Percentiles rank a stretch among this genome's conserved stretches.
Conservation (phyloP, 495 filamentous ascomycete genomes). For the Parmelia sp. region DNA sequence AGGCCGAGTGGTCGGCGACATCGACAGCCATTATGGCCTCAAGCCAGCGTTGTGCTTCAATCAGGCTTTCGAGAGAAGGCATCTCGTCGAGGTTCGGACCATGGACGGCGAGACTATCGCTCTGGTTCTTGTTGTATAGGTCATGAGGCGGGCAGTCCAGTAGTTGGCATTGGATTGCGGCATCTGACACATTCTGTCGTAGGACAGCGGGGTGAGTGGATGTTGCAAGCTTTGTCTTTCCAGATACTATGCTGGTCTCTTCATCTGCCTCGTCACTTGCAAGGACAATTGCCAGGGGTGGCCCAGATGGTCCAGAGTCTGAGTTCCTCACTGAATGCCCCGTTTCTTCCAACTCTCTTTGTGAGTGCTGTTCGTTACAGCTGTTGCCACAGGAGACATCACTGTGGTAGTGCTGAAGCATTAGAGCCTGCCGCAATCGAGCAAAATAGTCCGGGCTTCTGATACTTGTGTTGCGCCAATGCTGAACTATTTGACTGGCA, state of each 20-base stretch:
- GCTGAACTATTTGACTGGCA: not conserved
- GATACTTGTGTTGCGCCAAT: not conserved
- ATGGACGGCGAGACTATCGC: not conserved
- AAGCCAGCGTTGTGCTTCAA: not conserved
- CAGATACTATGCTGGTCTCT: not conserved
- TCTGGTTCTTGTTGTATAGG: not conserved
- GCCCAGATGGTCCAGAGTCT: not conserved
- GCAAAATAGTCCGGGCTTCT: slow-evolving; percentile 7
- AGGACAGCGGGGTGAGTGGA: not conserved
- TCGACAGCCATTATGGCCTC: not conserved
- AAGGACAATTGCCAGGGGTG: not conserved
- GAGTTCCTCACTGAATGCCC: not conserved
- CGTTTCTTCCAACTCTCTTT: not conserved
- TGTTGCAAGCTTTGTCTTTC: not conserved
- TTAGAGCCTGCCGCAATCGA: not conserved
- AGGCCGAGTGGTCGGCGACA: not conserved
- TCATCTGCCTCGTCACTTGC: not conserved
- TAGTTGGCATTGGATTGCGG: not conserved
- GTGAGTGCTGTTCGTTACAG: not conserved
- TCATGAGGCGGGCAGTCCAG: not conserved
- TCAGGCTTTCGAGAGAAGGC: not conserved
- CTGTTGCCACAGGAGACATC: not conserved
- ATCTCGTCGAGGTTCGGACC: not conserved
- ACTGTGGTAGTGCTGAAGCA: not conserved
- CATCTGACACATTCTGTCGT: not conserved